These are phyloP conservation scores for Grammothele lineata DNA, from an alignment of 768 basidiomycete species.

Conservation along the genomic window DNA sequence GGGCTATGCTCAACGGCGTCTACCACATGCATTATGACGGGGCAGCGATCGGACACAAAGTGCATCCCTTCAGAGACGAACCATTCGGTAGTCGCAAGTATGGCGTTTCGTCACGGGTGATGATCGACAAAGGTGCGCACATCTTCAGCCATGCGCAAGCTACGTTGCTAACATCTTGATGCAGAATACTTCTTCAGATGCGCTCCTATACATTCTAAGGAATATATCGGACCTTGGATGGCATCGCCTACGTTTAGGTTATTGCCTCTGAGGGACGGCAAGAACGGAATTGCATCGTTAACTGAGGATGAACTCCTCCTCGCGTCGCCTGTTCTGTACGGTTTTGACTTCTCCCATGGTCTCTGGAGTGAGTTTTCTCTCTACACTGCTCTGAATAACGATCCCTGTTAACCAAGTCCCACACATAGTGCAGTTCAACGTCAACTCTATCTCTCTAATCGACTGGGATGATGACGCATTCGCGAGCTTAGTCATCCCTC, in stretches of 20 bases:
- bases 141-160: no score
- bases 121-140: slow-evolving; percentile 50
- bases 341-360: slow-evolving; percentile 57
- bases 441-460: slow-evolving; percentile 49
- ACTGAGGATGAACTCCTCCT: slow-evolving; percentile 49
- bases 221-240: background rate
- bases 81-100: slow-evolving; percentile 43
- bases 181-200: no score
- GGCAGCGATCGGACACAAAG: slow-evolving; percentile 32
- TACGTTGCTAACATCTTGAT: no score
- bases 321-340: slow-evolving; percentile 50
- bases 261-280: slow-evolving; percentile 10
- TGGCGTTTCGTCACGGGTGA: slow-evolving; percentile 54
- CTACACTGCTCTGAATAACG: no score
- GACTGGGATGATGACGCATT: slow-evolving; percentile 32
- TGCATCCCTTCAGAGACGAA: slow-evolving; percentile 20
- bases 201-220: no score
- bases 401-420: no score
- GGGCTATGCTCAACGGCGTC: slow-evolving; percentile 46
- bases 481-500: slow-evolving; percentile 25
- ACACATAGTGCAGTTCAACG: slow-evolving; percentile 55
- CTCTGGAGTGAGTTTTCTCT: slow-evolving; percentile 38
- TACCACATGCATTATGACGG: slow-evolving; percentile 37
- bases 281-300: slow-evolving; percentile 1
- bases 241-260: no score